Conservation (phyloP, 345 rosid genomes). For the Viola odorata region DNA sequence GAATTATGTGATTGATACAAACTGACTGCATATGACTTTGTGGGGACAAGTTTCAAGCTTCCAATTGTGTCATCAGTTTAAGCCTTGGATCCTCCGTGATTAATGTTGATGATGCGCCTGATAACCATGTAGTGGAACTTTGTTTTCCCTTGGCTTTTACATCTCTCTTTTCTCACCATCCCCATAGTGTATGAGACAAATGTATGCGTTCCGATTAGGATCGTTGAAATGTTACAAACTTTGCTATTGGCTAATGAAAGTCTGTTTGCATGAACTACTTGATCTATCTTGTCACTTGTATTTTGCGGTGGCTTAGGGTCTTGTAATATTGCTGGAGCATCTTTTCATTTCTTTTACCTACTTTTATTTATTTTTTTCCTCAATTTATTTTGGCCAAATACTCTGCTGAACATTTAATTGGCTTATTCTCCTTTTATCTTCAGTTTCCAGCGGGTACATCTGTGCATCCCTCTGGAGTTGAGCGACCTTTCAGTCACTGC, state of each 20-base stretch:
- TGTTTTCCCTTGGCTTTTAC: too few relatives aligned
- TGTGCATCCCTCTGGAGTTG: conserved; percentile 21
- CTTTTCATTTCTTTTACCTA: not conserved
- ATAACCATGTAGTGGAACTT: too few relatives aligned
- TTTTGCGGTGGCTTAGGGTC: not conserved
- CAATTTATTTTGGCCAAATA: not conserved
- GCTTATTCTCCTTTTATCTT: not conserved
- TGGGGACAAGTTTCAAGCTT: too few relatives aligned
- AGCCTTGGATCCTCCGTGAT: too few relatives aligned
- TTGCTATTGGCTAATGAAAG: not conserved
- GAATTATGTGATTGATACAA: too few relatives aligned
- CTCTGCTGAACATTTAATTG: not conserved
- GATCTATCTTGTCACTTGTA: not conserved
- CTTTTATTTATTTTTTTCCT: not conserved
- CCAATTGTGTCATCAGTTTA: too few relatives aligned
- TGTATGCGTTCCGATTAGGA: too few relatives aligned
- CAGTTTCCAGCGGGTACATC: conserved; percentile 19
- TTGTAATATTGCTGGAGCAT: not conserved
- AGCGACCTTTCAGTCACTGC: conserved; percentile 12
- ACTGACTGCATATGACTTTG: too few relatives aligned
- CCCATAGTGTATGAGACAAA: too few relatives aligned
- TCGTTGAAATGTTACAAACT: not conserved
- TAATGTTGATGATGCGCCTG: too few relatives aligned
- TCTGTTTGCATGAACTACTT: too few relatives aligned
- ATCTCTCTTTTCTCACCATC: too few relatives aligned